A percentile compares a stretch with the other conserved stretches of the same genome.
phyloP scores from a whole-genome alignment of 2,329 filamentous ascomycete genomes.

The Cytospora mali region DNA sequence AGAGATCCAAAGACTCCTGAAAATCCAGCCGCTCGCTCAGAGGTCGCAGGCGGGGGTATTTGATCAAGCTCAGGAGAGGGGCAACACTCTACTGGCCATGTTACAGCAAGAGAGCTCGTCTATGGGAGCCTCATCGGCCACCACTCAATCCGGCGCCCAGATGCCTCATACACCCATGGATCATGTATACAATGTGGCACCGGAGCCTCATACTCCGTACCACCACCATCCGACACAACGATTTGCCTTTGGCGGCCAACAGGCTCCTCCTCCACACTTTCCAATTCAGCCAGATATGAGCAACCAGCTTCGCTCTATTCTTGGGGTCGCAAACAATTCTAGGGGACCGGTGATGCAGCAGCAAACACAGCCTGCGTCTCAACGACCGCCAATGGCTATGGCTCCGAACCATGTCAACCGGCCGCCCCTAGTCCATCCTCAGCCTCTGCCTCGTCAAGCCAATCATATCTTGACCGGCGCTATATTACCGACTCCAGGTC shows the following conservation, averaged over 20 bases:
- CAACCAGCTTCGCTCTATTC: slow-evolving; percentile 30
- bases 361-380: slow-evolving; percentile 4
- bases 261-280: slow-evolving; percentile 53
- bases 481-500: not conserved
- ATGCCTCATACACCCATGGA: slow-evolving; percentile 57
- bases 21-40: slow-evolving; percentile 57
- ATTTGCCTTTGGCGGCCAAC: slow-evolving; percentile 48
- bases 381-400: slow-evolving; percentile 28
- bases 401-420: slow-evolving; percentile 23
- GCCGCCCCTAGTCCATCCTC: slow-evolving; percentile 32
- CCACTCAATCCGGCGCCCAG: slow-evolving; percentile 29
- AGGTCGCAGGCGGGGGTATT: slow-evolving; percentile 44
- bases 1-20: slow-evolving; percentile 58
- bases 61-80: slow-evolving; percentile 43
- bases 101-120: slow-evolving; percentile 45
- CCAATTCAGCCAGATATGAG: slow-evolving; percentile 42
- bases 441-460: slow-evolving; percentile 24
- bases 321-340: slow-evolving; percentile 30
- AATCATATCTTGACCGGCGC: slow-evolving; percentile 20
- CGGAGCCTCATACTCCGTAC: slow-evolving; percentile 60
- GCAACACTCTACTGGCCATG: slow-evolving; percentile 56
- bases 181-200: slow-evolving; percentile 50
- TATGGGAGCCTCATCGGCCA: slow-evolving; percentile 23
- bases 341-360: slow-evolving; percentile 24
- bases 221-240: slow-evolving; percentile 55